Evolutionary conservation across 805 yeast species (phyloP), one percentile per base, ranked within the genome.

Genomic region (Pichia eremophila): DNA sequence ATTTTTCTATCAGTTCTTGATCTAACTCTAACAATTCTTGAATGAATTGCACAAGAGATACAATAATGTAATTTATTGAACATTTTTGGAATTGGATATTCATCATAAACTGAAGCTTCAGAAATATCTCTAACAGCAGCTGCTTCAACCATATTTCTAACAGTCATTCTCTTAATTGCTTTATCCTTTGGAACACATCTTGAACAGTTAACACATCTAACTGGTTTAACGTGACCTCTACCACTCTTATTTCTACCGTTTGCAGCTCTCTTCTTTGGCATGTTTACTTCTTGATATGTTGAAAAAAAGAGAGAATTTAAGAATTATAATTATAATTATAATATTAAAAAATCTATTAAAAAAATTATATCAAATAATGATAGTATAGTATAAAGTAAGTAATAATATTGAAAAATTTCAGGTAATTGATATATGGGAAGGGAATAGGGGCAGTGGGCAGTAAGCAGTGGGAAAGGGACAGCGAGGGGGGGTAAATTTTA

Each of bases 241-340:
- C 98, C 98, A 81, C 89, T 90, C 95, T 93, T 93, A 95, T 93
- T 93, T 83, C 99, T 91, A 84, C 99, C 99, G 97, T 90, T 89
- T 93, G 97, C 89, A 77, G 98, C 89, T 90, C 99, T 91, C 98
- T 93, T 93, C 88, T 93, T 93, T 78, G 99, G 98, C 99, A 93
- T 93, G 15, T 61, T 74, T 82, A 74, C 59, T 56, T 31, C 11
- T 17, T 17, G 14, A 27, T 18, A 27, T 39, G 44, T 37, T 32
- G 39, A n/a, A 28, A 34, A 17, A 17, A 17, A 36, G 15, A 36
- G 15, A 36, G 15, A 32, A 2, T 32, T 9, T 10, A 14, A 32
- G 12, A 32, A 14, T 7, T 14, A 19, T 19, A 19, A 19, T 19
- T 3, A 19, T 19, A 19, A 19, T 19, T 3, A 19, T 19, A 3